Evolutionary conservation across 352 stramenopile species (phyloP).

Genomic region (Globisporangium paddicum): DNA sequence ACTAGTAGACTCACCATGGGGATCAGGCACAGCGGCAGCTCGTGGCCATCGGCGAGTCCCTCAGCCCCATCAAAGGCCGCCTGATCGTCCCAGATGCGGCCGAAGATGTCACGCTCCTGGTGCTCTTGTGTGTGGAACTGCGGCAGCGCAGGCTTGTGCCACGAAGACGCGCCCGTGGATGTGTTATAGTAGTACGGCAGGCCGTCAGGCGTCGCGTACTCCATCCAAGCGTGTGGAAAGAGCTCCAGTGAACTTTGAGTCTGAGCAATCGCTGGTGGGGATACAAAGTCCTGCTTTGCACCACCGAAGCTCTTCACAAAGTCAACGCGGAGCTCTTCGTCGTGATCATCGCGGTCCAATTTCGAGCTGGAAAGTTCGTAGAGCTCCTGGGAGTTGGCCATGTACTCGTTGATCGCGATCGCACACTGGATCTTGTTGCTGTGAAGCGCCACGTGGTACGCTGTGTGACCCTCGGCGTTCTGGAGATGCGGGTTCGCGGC

Average conservation of each 20-base stretch:
- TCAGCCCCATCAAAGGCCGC: not conserved
- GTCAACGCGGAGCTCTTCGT: not conserved
- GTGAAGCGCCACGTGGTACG: constrained; percentile 52
- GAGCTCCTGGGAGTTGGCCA: constrained; percentile 23
- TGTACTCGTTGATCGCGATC: constrained; percentile 49
- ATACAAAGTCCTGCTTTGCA: not conserved
- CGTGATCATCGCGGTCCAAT: not conserved
- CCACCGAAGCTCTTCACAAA: not conserved
- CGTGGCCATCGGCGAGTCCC: constrained; percentile 7
- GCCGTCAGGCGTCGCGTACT: constrained; percentile 46
- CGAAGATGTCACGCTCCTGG: constrained; percentile 5
- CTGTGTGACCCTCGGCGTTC: constrained; percentile 35
- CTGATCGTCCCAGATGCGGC: constrained; percentile 1
- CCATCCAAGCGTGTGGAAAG: constrained; percentile 27
- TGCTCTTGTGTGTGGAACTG: not conserved
- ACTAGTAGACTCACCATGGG: constrained; percentile 62
- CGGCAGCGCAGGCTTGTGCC: constrained; percentile 27
- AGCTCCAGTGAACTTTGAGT: not conserved
- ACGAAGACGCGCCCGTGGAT: constrained; percentile 45
- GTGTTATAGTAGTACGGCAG: constrained; percentile 69
- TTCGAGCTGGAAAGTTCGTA: constrained; percentile 10
- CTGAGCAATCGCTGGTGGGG: not conserved
- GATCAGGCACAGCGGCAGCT: constrained; percentile 59
- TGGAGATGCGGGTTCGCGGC: constrained; percentile 41
- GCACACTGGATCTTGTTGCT: constrained; percentile 58